These are phyloP conservation scores for Plasmopara halstedii DNA, from an alignment of 352 stramenopile genomes.

Conservation along the genomic window DNA sequence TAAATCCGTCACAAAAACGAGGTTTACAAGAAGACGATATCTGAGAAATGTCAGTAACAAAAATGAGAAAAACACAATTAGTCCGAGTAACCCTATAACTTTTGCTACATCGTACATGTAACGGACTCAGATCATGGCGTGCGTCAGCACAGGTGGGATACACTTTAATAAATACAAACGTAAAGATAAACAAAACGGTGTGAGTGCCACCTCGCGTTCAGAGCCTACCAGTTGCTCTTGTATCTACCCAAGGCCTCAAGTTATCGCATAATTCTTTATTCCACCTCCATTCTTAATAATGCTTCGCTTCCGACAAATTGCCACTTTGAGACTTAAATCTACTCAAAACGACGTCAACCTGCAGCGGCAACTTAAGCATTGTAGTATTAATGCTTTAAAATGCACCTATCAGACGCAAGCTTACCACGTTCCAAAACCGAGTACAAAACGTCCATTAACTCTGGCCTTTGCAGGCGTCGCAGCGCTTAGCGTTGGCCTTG, in stretches of 20 bases:
- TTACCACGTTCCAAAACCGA: conserved; percentile 6
- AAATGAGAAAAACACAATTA: too few relatives aligned
- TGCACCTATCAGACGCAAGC: conserved; percentile 34
- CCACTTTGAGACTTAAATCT: conserved; percentile 11
- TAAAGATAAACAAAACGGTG: conserved; percentile 1
- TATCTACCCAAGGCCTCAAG: too few relatives aligned
- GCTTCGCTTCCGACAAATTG: conserved; percentile 21
- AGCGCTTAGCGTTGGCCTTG: conserved; percentile 34
- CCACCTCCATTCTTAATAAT: conserved; percentile 7
- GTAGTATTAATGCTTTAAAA: conserved; percentile 7
- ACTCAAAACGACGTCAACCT: too few relatives aligned
- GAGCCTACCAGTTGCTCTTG: neutral
- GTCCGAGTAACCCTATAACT: too few relatives aligned
- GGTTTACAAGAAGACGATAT: too few relatives aligned
- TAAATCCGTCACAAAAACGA: too few relatives aligned
- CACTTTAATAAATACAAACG: too few relatives aligned
- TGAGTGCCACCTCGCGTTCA: conserved; percentile 20
- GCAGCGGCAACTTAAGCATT: conserved; percentile 13
- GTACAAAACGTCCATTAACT: conserved; percentile 21
- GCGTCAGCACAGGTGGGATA: too few relatives aligned
- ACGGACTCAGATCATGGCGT: neutral
- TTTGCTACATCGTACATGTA: too few relatives aligned
- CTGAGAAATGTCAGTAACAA: too few relatives aligned
- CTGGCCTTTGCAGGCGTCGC: conserved; percentile 41
- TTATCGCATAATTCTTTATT: too few relatives aligned